Conservation (phyloP, 805 yeast species). For the Saccharomyces cerevisiae region DNA sequence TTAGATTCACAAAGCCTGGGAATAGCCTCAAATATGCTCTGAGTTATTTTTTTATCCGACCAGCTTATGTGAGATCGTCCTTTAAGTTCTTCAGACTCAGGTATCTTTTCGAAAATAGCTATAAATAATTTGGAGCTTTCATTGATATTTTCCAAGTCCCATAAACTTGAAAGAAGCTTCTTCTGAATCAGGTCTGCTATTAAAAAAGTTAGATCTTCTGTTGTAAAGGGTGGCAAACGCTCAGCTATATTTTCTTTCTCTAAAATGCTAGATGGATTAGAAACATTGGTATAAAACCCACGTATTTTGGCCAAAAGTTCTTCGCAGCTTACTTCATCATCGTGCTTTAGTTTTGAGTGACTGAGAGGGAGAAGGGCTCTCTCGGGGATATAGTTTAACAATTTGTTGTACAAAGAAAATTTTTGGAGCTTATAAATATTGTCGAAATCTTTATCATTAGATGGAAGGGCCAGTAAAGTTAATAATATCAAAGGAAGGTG, state of each 20-base stretch:
- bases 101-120: constrained; percentile 38
- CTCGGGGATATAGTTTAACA: constrained; percentile 53
- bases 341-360: constrained; percentile 28
- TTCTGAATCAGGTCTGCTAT: constrained; percentile 29
- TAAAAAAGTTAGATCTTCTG: constrained; percentile 38
- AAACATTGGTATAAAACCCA: constrained; percentile 28
- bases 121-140: constrained; percentile 33
- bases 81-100: constrained; percentile 24
- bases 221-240: constrained; percentile 32
- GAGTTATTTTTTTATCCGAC: constrained; percentile 30
- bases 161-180: constrained; percentile 20
- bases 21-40: constrained; percentile 16
- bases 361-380: constrained; percentile 52
- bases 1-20: neutral
- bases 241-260: constrained; percentile 12
- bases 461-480: constrained; percentile 32
- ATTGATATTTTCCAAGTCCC: constrained; percentile 15
- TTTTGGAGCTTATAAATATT: constrained; percentile 23
- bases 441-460: constrained; percentile 2
- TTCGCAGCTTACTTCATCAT: constrained; percentile 7
- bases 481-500: constrained; percentile 71
- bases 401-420: constrained; percentile 33
- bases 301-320: constrained; percentile 27
- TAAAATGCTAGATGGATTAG: constrained; percentile 9
- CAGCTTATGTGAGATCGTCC: constrained; percentile 18